Percentiles rank a stretch among this genome's conserved stretches.
These are phyloP conservation scores for Pharnaceum exiguum DNA, from an alignment of 148 eudicot genomes.

Conservation along the genomic window DNA sequence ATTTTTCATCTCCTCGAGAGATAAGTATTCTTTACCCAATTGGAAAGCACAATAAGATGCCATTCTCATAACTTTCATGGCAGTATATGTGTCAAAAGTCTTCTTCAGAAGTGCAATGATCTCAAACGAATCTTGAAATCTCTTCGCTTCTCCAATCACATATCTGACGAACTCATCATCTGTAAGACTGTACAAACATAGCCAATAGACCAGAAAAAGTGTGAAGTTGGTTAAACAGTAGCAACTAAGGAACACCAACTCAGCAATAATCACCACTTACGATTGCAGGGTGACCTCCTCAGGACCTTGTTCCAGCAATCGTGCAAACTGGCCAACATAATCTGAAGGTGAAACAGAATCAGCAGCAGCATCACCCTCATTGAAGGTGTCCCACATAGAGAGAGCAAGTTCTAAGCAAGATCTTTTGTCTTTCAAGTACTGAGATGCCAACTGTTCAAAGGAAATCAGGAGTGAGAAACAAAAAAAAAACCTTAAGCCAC, in stretches of 20 bases:
- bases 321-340: slow-evolving; percentile 87
- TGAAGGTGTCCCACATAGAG: slow-evolving; percentile 56
- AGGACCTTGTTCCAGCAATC: slow-evolving; percentile 64
- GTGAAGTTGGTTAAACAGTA: not conserved
- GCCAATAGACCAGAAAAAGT: slow-evolving; percentile 2
- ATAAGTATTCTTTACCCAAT: slow-evolving; percentile 80
- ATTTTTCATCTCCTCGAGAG: slow-evolving; percentile 41
- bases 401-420: slow-evolving; percentile 69
- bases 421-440: slow-evolving; percentile 78
- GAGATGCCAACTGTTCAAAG: slow-evolving; percentile 76
- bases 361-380: slow-evolving; percentile 44
- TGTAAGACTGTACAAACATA: slow-evolving; percentile 51
- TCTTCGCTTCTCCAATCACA: slow-evolving; percentile 75
- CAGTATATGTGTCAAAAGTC: slow-evolving; percentile 69
- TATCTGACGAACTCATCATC: slow-evolving; percentile 83
- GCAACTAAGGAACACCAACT: not conserved
- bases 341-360: slow-evolving; percentile 80
- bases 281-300: slow-evolving; percentile 57
- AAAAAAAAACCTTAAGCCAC: not conserved
- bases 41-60: slow-evolving; percentile 75
- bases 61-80: slow-evolving; percentile 57
- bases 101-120: slow-evolving; percentile 84
- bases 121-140: slow-evolving; percentile 88
- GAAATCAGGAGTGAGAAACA: not conserved
- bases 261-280: slow-evolving; percentile 43